Base-by-base conservation (phyloP, 2,329 filamentous ascomycete genomes). In the Penicillium capsulatum region DNA sequence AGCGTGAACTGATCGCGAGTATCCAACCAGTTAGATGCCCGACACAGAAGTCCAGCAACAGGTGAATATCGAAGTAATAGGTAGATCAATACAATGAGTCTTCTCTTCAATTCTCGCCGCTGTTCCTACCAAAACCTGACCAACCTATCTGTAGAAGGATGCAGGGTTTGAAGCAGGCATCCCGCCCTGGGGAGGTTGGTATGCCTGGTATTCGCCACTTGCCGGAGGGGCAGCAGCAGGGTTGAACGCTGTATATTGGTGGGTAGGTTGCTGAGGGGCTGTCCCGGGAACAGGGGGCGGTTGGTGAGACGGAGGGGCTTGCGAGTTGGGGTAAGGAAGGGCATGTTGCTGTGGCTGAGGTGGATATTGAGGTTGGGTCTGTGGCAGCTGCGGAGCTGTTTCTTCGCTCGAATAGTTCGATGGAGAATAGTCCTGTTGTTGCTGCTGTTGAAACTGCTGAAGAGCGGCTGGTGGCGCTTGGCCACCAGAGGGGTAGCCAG, bases 371-470 rank as follows among this genome's bases (percentile, higher is more conserved):
- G 42, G 40, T 6, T 37, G 40, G 11, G 40, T 43, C 37, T 7
- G 26, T n/a, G 52, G 44, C 28, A 42, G 7, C 24, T 57, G 53
- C 19, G 50, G 22, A 29, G 51, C 19, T 22, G 19, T 45, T 11
- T 67, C 64, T 3, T 66, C 63, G 6, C 59, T 54, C 1, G 67
- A 57, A 49, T 72, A 69, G 13, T 53, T 57, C 4, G 66, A 60
- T 2, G 67, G 60, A 3, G 67, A 66, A 34, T 69, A 69, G 14
- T 66, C 61, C 39, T 60, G 58, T 31, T 47, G 54, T 10, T 59
- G 56, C 15, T 61, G 60, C 17, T 61, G 57, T 8, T 58, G 61
- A 44, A 60, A 60, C 31, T 58, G 62, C 32, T 59, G 60, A 30
- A 56, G 57, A 17, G 43, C 47, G 28, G 50, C 42, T 16, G 55